Evolutionary conservation across 179 eudicot genomes (phyloP).

Genomic region (Corrigiola litoralis): DNA sequence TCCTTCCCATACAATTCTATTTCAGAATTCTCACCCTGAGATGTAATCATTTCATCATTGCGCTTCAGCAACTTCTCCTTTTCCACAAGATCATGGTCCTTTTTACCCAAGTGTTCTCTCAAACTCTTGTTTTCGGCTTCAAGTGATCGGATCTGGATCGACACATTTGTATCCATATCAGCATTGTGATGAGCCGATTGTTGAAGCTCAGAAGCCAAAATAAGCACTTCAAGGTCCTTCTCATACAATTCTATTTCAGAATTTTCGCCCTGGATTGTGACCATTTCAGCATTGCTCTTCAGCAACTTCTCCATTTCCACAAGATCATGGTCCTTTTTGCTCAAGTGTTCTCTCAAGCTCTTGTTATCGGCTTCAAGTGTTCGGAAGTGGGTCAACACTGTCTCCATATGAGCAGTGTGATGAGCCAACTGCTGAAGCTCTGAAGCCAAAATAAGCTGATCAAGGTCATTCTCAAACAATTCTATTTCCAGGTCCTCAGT

Average conservation of each 20-base stretch:
- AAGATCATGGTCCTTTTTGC: conserved; percentile 30
- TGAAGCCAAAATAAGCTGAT: conserved; percentile 48
- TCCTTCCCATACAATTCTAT: conserved; percentile 63
- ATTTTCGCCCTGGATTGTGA: too few species aligned
- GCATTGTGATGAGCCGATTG: conserved; percentile 35
- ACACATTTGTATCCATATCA: conserved; percentile 31
- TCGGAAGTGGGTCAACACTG: conserved; percentile 33
- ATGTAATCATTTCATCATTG: too few species aligned
- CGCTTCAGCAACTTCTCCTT: conserved; percentile 7
- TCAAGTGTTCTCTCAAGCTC: conserved; percentile 22
- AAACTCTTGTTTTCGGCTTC: conserved; percentile 23
- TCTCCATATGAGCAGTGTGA: conserved; percentile 28
- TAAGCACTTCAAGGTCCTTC: conserved; percentile 59
- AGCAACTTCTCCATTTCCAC: conserved; percentile 10
- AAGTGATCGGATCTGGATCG: conserved; percentile 30
- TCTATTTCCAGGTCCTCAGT: conserved; percentile 47
- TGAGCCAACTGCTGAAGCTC: conserved; percentile 42
- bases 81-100: conserved; percentile 32
- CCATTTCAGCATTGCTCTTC: too few species aligned
- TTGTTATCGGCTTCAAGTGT: conserved; percentile 27
- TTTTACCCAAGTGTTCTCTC: conserved; percentile 24
- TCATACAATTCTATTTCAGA: conserved; percentile 49
- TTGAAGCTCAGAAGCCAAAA: conserved; percentile 49
- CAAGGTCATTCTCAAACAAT: conserved; percentile 59
- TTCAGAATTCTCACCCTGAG: too few species aligned